Base-by-base conservation (phyloP, 345 rosid genomes). In the Salix brachista region DNA sequence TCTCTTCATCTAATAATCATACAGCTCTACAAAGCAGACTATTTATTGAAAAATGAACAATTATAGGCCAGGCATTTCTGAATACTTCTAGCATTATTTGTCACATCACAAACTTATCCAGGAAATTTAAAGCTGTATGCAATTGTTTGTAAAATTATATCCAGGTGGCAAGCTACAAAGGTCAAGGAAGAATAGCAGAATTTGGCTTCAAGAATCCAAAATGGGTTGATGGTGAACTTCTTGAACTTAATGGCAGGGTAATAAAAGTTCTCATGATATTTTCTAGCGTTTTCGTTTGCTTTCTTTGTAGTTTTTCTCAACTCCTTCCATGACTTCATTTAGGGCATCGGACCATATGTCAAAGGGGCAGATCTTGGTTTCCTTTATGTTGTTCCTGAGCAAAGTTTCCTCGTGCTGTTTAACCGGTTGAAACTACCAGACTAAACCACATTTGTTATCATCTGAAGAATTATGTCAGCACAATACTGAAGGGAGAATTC, bases 161-260 rank as follows among this genome's bases (percentile, higher is more conserved):
- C 70, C 81, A 95, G 99, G 91, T 87, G 76, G 90, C 93, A 21
- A 86, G 94, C 85, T 90, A 89, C 87, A 87, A 83, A 85, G 99
- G 98, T 76, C 89, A 91, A 86, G 98, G 98, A 85, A 89, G 94
- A 85, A 91, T 91, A 77, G 97, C 99, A 76, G 92, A 90, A 77
- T 82, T 90, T 50, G 97, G 94, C 75, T 91, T 90, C 78, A 75
- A 78, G 67, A 91, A 92, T 81, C 97, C 97, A 18, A 84, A 79
- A 78, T 95, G 99, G 99, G 98, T 95, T 13, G 94, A 88, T 26
- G 98, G 99, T 34, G 92, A 90, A 86, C 94, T 95, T 79, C 88
- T 95, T 71, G 91, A 90, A 82, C 90, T 95, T 54, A 89, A 82
- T 80, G 99, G 99, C 80, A 90, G 88, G 97, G 97, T 94, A 85